phyloP scores from a whole-genome alignment of 352 stramenopile species.

The Globisporangium barbulae region DNA sequence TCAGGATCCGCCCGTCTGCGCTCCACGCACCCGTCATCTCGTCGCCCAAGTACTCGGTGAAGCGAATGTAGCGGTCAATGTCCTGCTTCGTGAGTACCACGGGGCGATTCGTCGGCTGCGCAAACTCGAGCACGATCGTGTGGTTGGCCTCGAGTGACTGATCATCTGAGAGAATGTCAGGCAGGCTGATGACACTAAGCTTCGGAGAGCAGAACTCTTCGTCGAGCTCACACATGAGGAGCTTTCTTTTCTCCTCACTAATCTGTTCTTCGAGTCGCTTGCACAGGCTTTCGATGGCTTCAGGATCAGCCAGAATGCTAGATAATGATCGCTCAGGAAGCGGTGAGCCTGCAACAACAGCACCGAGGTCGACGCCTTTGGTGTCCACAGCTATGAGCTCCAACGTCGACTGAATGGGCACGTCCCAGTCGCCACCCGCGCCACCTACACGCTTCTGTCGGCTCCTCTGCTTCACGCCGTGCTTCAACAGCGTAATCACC shows the following conservation, averaged over 20 bases:
- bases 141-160: constrained; percentile 36
- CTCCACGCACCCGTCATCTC: constrained; percentile 36
- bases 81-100: constrained; percentile 22
- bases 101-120: constrained; percentile 48
- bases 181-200: constrained; percentile 48
- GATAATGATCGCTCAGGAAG: background rate
- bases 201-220: constrained; percentile 45
- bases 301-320: background rate
- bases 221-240: constrained; percentile 52
- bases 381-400: constrained; percentile 1
- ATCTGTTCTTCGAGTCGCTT: background rate
- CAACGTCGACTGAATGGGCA: background rate
- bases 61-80: constrained; percentile 44
- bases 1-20: constrained; percentile 34
- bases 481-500: background rate
- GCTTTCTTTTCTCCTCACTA: background rate
- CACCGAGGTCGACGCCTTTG: background rate
- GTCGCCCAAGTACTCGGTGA: constrained; percentile 61
- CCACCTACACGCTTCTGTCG: background rate
- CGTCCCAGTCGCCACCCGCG: background rate
- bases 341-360: background rate
- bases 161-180: constrained; percentile 24
- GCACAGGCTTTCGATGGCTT: background rate
- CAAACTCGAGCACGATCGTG: constrained; percentile 52
- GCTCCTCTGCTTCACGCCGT: background rate